Evolutionary conservation across 805 yeast species (phyloP), one percentile per base, ranked within the genome.

Genomic region (Millerozyma miso): DNA sequence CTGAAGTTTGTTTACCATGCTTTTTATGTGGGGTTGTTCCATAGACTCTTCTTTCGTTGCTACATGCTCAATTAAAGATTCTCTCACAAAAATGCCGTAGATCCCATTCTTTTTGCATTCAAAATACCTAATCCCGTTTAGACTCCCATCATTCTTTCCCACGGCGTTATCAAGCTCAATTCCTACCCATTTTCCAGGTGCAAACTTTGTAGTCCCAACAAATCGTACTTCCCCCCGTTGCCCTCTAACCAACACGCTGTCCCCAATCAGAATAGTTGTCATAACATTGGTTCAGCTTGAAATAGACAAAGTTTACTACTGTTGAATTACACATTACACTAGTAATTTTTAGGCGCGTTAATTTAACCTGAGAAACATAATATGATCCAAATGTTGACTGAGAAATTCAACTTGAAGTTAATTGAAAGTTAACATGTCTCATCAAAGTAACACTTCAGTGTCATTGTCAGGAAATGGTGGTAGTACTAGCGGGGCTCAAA

Each of bases 151-250:
- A 41, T 78, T 78, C 48, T 71, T 73, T 1, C 82, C 82, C 1
- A 31, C 44, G 0, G 70, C 60, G 1, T 43, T 42, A 10, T 64
- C 67, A 17, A 78, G 53, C 38, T 74, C 77, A 2, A 77, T 52
- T 1, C 82, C 83, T 3, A 73, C 56, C 82, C 83, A 77, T 1
- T 44, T 40, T 0, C 88, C 88, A 0, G 72, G 62, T 2, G 85
- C 80, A 63, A 83, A 83, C 37, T 74, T 48, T 0, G 87, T 79
- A 12, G 50, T 41, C 0, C 88, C 88, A 1, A 73, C 45, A 53
- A 59, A 83, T 39, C 73, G 60, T 1, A 82, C 73, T 0, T 57
- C 50, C 0, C 86, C 88, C 0, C 45, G 35, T 6, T 65, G 60
- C 3, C 71, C 71, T 42, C 60, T 56, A 1, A 74, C 67, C 3